phyloP scores from a whole-genome alignment of 163 green algal genomes.

The Chlorella variabilis region DNA sequence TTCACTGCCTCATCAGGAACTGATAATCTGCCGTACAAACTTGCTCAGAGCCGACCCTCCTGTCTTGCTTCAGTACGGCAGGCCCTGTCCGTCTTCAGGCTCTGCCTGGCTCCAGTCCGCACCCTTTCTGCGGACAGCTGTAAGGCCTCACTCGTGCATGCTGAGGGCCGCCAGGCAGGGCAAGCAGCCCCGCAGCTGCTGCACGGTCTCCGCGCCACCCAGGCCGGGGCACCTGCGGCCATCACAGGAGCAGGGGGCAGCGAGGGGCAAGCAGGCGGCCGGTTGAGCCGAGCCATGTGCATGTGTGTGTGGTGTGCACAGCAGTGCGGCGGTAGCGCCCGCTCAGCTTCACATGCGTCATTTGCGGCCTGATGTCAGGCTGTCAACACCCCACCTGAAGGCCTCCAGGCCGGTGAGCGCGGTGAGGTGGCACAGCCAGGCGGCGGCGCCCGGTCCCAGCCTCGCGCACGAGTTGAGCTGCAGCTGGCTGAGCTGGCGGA shows the following conservation, averaged over 20 bases:
- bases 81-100: no score
- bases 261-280: neutral
- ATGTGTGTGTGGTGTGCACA: no score
- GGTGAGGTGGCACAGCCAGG: constrained; percentile 9
- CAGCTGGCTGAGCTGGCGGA: constrained; percentile 16
- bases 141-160: neutral
- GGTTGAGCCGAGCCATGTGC: no score
- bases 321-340: no score
- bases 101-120: no score
- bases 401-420: constrained; percentile 18
- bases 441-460: neutral
- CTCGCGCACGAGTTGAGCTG: constrained; percentile 28
- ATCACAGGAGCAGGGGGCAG: neutral
- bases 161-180: constrained; percentile 28
- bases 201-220: neutral
- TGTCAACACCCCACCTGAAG: constrained; percentile 14
- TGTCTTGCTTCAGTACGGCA: no score
- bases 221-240: constrained; percentile 2
- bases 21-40: no score
- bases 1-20: no score
- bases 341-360: no score
- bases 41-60: no score
- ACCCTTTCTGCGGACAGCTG: no score
- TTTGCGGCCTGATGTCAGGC: no score
- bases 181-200: neutral